Evolutionary conservation across 1,284 basidiomycete genomes (phyloP).

Genomic region (Gomphus bonarii): DNA sequence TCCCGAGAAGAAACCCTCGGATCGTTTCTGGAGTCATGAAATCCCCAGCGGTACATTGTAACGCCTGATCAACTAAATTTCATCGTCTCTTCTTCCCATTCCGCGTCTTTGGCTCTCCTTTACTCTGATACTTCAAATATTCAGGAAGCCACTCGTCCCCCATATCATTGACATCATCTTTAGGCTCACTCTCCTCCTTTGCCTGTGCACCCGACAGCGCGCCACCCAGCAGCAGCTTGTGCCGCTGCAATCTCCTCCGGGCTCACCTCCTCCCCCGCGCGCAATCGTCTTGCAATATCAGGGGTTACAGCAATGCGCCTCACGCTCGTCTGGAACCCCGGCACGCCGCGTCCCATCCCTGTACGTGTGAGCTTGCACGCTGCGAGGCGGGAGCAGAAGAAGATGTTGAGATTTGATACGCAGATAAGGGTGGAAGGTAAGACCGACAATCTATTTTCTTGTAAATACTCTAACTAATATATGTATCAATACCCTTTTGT

Average conservation of each 20-base stretch:
- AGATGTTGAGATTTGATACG: no score
- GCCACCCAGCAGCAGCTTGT: not conserved
- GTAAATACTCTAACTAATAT: no score
- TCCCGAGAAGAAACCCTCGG: no score
- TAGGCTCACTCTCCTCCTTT: not conserved
- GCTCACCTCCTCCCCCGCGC: constrained; percentile 6
- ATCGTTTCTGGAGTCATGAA: no score
- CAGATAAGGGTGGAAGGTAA: no score
- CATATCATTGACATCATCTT: not conserved
- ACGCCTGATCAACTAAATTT: no score
- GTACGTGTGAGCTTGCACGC: constrained; percentile 9
- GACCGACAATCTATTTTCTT: no score
- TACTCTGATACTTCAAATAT: not conserved
- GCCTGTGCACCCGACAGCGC: not conserved
- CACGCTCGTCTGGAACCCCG: constrained; percentile 9
- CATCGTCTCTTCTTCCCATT: constrained; percentile 3
- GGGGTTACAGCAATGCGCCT: constrained; percentile 7
- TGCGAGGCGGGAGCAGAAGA: constrained; percentile 5
- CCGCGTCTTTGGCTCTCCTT: no score
- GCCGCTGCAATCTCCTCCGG: constrained; percentile 9
- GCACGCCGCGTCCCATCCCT: constrained; percentile 8
- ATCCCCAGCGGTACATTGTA: no score
- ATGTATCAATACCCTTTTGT: no score
- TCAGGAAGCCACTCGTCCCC: constrained; percentile 8
- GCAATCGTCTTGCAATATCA: constrained; percentile 5